Conservation (phyloP, 495 filamentous ascomycete genomes). For the Penicillium argentinense region DNA sequence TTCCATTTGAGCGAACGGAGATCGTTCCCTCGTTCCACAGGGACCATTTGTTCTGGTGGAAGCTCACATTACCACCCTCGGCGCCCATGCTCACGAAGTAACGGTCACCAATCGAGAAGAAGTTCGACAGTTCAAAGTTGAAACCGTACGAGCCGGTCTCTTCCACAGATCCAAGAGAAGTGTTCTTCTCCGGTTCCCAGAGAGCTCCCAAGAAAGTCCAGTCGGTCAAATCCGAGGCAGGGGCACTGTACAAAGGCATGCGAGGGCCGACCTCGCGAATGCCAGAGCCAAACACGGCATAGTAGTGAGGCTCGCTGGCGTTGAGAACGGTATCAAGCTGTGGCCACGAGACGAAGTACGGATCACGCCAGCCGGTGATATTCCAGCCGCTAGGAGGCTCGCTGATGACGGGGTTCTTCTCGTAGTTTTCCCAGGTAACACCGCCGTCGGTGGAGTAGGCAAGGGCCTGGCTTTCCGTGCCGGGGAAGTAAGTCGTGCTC, state of each 20-base stretch:
- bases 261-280: slow-evolving; percentile 16
- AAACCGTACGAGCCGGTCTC: slow-evolving; percentile 18
- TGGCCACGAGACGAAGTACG: slow-evolving; percentile 10
- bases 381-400: slow-evolving; percentile 13
- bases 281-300: slow-evolving; percentile 18
- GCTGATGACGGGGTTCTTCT: slow-evolving; percentile 15
- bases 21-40: slow-evolving; percentile 17
- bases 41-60: slow-evolving; percentile 17
- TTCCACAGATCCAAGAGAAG: slow-evolving; percentile 7
- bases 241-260: slow-evolving; percentile 13
- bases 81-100: slow-evolving; percentile 21
- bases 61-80: slow-evolving; percentile 16
- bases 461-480: slow-evolving; percentile 15
- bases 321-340: slow-evolving; percentile 11
- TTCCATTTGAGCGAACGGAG: slow-evolving; percentile 14
- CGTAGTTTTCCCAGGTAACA: slow-evolving; percentile 14
- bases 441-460: slow-evolving; percentile 16
- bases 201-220: slow-evolving; percentile 20
- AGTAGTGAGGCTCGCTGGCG: slow-evolving; percentile 12
- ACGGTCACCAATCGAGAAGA: slow-evolving; percentile 13
- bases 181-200: slow-evolving; percentile 17
- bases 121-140: slow-evolving; percentile 20
- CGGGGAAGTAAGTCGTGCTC: slow-evolving; percentile 5
- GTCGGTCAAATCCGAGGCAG: slow-evolving; percentile 14
- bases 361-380: slow-evolving; percentile 22